Base-by-base conservation (phyloP, 148 eudicot genomes). In the Fallopia convolvulus region DNA sequence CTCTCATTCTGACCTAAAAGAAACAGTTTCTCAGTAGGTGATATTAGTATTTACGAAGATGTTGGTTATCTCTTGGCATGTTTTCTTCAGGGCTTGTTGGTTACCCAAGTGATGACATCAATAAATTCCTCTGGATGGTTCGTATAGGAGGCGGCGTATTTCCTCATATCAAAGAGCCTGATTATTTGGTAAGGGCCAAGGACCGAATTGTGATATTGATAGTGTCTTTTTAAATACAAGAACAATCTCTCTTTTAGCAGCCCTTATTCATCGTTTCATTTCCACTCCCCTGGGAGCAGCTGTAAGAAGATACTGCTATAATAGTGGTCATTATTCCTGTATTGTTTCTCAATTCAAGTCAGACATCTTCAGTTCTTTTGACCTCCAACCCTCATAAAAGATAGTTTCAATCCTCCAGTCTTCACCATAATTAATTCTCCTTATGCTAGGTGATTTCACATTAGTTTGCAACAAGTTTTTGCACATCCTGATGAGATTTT, bases 131-230 rank as follows among this genome's bases (percentile, higher is more conserved):
- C 41, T 95, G 99, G 99, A 96, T 96, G 98, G 98, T 96, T 81
- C 91, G 99, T 52, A 96, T 96, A 13, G 99, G 99, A 79, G 99
- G 99, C 18, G 99, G 99, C 72, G 99, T 82, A 42, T 96, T 96
- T 82, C 99, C 99, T 79, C 98, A 93, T 80, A 93, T 96, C 77
- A 96, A 88, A 86, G 99, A 93, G 80, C 97, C 98, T 74, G 99
- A 96, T 85, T 96, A 96, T 86, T 87, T 96, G 87, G 98, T 95
- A 81, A 68, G 72, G 68, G 33, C 0, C 5, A 11, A 61, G 68
- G 5, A 12, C 5, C 14, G 26, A 61, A 61, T 61, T 61, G 36
- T 26, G 13, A 61, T 61, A 61, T 26, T 61, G 8, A 61, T 61
- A 72, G 91, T 79, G 18, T 80, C 6, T 47, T 47, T 76, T 26